Base-by-base conservation (phyloP, 1,284 basidiomycete genomes). In the Ceratobasidium sp. region DNA sequence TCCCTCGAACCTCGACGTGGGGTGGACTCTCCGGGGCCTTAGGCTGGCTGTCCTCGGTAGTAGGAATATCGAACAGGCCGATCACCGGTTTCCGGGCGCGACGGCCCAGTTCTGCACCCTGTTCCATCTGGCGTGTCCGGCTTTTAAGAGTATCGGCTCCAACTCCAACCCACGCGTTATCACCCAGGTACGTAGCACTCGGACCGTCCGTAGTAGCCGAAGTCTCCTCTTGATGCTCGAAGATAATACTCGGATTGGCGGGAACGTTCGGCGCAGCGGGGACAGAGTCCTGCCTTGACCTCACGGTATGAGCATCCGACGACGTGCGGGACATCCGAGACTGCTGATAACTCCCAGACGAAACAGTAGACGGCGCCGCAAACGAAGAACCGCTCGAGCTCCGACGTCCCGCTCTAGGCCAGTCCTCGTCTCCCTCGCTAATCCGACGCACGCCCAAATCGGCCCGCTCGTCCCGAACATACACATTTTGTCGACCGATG, bases 351-450 rank as follows among this genome's bases (percentile, higher is more conserved):
- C 65, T 69, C 54, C 74, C 79, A 12, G 80, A 81, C 59, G 79
- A 44, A 86, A 89, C 80, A 83, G 87, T 40, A 86, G 84, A 88
- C 74, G 90, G 85, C 2, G 86, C 83, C 33, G 91, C 91, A 0
- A 87, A 87, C 82, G 93, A 92, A 80, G 92, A 93, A 81, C 89
- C 90, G 81, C 88, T 87, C 1, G 91, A 92, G 79, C 86, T 81
- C 66, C 81, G 83, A 26, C 87, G 87, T 10, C 84, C 52, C 44
- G 28, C 69, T 23, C 52, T 71, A 44, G 82, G 52, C 80, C 79
- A 78, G 83, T 84, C n/a, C 82, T 80, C 78, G 82, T 83, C 42
- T 83, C 83, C 82, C 81, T 42, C 61, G 61, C 40, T 38, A 68
- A 40, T 33, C 33, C 42, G 28, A 28, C 28, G 28, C 79, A 82